Evolutionary conservation across 371 early-diverging fungal species (phyloP), one percentile per base, ranked within the genome.

Genomic region (Mucor plumbeus): DNA sequence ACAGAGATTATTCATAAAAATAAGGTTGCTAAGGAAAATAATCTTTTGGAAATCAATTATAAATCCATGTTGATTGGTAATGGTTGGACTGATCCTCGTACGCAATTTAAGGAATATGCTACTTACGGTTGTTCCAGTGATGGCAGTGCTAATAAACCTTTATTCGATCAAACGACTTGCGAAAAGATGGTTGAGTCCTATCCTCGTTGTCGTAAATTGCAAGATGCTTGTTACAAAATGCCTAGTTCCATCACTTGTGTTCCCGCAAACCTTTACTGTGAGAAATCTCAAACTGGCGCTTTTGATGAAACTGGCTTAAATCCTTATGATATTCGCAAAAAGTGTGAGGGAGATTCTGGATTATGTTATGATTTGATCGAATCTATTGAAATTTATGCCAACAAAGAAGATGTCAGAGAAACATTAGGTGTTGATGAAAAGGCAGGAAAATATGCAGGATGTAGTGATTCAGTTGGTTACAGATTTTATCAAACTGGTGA

Each of bases 31-130:
- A 44, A 31, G 1, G 61, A 53, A 1, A 61, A 68, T 19, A 59
- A 53, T 5, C 36, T 61, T 11, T 17, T 67, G 13, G 21, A 43
- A n/a, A 54, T 77, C 70, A 87, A 90, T 65, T 79, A 93, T 47
- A 79, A 82, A 11, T 89, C 91, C 17, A 75, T 96, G 64, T 75
- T 91, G 61, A 91, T 96, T 61, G 97, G 97, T 21, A 97, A 97
- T 74, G 97, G 97, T 1, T 80, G 95, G 80, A 92, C 92, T 1
- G 91, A 95, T 58, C 93, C 94, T 31, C 79, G 88, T 60, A 82
- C 85, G 0, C 97, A 97, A 78, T 93, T 91, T 71, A 84, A 91
- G 73, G 91, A 88, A 76, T 97, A 94, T 76, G 88, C 92, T 11
- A 84, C 88, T 48, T 94, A 92, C 87, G 94, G 92, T 0, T 92